Conservation (phyloP, 192 early-diverging fungal species). For the Backusella australiensis region DNA sequence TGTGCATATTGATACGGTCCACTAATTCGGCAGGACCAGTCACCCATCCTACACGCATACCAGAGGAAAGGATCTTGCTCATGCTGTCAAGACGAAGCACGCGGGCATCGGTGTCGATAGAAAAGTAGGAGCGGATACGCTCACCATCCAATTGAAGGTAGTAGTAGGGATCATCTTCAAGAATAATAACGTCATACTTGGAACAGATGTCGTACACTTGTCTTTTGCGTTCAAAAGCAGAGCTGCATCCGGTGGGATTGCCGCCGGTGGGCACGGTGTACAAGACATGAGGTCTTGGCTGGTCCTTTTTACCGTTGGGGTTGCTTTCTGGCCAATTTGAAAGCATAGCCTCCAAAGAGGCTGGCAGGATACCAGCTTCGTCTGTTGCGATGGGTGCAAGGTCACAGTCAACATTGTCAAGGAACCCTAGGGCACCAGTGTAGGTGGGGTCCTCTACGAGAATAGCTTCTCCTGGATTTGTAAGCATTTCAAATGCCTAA, state of each 20-base stretch:
- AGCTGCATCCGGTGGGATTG: constrained; percentile 87
- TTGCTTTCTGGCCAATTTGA: constrained; percentile 38
- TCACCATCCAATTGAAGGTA: constrained; percentile 67
- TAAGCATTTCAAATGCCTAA: constrained; percentile 49
- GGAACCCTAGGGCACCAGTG: constrained; percentile 44
- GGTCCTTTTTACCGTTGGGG: constrained; percentile 14
- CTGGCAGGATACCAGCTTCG: constrained; percentile 59
- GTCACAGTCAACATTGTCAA: constrained; percentile 45
- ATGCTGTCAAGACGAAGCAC: constrained; percentile 92
- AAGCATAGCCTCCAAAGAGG: constrained; percentile 48
- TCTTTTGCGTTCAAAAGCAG: constrained; percentile 73
- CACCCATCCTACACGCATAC: constrained; percentile 81
- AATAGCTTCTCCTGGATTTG: constrained; percentile 44
- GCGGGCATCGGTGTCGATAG: constrained; percentile 85
- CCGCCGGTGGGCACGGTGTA: constrained; percentile 86
- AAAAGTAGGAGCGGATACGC: constrained; percentile 65
- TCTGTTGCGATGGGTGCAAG: constrained; percentile 45
- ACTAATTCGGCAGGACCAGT: constrained; percentile 69
- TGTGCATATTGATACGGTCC: constrained; percentile 80
- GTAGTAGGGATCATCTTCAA: constrained; percentile 97
- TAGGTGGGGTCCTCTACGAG: constrained; percentile 54
- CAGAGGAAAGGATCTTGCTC: constrained; percentile 89
- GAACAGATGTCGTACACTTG: constrained; percentile 75
- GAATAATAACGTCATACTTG: constrained; percentile 77
- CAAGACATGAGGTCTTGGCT: constrained; percentile 46